Evolutionary conservation across 208 protist species (phyloP), one percentile per base, ranked within the genome.

Genomic region (Crithidia bombi): DNA sequence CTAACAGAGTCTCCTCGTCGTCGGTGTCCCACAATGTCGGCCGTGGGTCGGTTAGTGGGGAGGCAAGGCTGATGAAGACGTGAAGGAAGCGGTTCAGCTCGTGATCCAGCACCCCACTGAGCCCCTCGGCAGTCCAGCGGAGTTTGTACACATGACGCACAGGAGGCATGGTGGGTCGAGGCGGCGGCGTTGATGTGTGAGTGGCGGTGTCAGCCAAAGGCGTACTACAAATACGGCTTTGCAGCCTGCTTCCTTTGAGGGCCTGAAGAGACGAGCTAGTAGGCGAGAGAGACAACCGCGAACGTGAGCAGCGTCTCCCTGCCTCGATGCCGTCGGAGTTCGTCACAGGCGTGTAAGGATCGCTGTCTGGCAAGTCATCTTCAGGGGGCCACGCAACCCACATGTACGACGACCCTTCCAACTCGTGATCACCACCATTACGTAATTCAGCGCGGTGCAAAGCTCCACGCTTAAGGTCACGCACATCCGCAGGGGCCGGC

Each of bases 21-120:
- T 43, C 10, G 6, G 50, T 12, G 38, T 43, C 38, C 38, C 38
- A 17, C 7, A 14, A 43, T 43, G 7, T 43, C 14, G 38, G 17
- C 41, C 23, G 10, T 52, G 23, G 1, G 28, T 30, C 36, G 2
- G 36, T 15, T 19, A 84, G 69, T 9, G 88, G 88, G 0, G 85
- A 91, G 44, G 79, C 81, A 39, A 93, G 74, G 65, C 83, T 89
- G 55, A 93, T 54, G 36, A 82, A 77, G 23, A 90, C 65, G 32
- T 82, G 74, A 11, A 82, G 57, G 64, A 93, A 93, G 30, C 88
- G 88, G 26, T 89, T 89, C 36, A 89, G 67, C 38, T 80, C 69
- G 36, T 62, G 61, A 63, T 85, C 63, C 51, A 89, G 64, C 19
- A 89, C 39, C 15, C 49, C 51, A 21, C 71, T 64, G 32, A 86